Evolutionary conservation across 1,284 basidiomycete genomes (phyloP), one percentile per base, ranked within the genome.

Genomic region (Stereum hirsutum): DNA sequence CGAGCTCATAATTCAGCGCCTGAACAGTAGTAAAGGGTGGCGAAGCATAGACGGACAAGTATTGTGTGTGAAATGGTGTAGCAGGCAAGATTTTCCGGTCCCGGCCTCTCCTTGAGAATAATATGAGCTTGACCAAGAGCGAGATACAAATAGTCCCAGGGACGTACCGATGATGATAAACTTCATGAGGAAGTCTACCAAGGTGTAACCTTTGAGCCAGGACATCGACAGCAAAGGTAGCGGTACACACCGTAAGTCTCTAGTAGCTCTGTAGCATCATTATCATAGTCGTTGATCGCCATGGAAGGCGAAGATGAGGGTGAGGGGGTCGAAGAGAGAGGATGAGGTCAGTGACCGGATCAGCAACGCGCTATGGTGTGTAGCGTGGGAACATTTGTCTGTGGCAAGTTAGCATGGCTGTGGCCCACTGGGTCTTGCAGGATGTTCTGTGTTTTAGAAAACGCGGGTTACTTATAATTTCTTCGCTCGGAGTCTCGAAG

Each of bases 51-150:
- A 72, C 89, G 53, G 55, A 96, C 93, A 96, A 42, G 82, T 76
- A 60, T 95, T 93, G 63, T 96, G 88, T 47, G 91, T 90, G 61
- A 96, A 97, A 52, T 96, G 92, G 61, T 97, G 92, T 41, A 98
- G 71, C 31, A 98, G 67, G 63, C 94, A 98, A 17, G 91, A 94
- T 72, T 99, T 99, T 37, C 95, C 95, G 3, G 91, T 90, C 48
- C 92, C 94, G 11, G 94, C 89, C 69, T 97, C 94, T 52, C 93
- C 93, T 95, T 45, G 28, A 41, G 34, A 14, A 46, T 26, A 52
- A 37, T 17, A 24, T 20, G 11, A 21, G 8, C 12, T 28, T 11
- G 25, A 35, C 24, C 23, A 23, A 24, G n/a, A 26, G 25, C 36
- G 40, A 23, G 19, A 23, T 3, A 36, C 11, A 25, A 11, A 24